Evolutionary conservation across 192 early-diverging fungal genomes (phyloP), one percentile per base, ranked within the genome.

Genomic region (Coemansia sp.): DNA sequence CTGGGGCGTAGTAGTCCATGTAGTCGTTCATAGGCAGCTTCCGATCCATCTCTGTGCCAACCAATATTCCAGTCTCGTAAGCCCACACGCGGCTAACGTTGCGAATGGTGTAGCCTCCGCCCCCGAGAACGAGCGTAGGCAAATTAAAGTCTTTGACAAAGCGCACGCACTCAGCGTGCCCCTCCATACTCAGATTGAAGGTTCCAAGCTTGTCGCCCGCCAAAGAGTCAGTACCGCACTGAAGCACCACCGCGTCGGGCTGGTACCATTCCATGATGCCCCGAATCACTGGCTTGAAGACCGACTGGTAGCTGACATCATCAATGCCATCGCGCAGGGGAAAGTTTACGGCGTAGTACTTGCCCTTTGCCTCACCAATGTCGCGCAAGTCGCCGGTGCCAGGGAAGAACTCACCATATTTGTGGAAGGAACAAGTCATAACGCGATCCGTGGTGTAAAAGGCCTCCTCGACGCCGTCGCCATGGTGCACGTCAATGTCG

Each of bases 391-490:
- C 94, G 28, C 97, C 97, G 4, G 96, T 99, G 18, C 97, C 97
- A 18, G 97, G 97, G 68, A 99, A 99, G 66, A 88, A 99, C 60
- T 99, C 94, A 34, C 97, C 97, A 76, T 95, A 97, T 77, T 98
- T 97, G 70, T 99, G 97, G 79, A 99, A 98, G 18, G 92, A 94
- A 42, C 93, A 91, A 6, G 97, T 98, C 97, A 99, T 99, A 8
- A 99, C 97, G 31, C 97, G 90, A 66, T 99, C 97, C 8, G 96
- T 97, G n/a, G 91, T 91, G 70, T 98, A 99, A 68, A 99, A 99
- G 14, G 97, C 97, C 71, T 97, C 95, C 70, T 98, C 94, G 18
- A 99, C 97, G 39, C 97, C 97, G 72, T 99, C 97, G 45, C 97
- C 97, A 68, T 99, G 97, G 77, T 99, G 97, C 7, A 97, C 93